Conservation (phyloP, 2,329 filamentous ascomycete species). For the Penicillium sclerotiorum region DNA sequence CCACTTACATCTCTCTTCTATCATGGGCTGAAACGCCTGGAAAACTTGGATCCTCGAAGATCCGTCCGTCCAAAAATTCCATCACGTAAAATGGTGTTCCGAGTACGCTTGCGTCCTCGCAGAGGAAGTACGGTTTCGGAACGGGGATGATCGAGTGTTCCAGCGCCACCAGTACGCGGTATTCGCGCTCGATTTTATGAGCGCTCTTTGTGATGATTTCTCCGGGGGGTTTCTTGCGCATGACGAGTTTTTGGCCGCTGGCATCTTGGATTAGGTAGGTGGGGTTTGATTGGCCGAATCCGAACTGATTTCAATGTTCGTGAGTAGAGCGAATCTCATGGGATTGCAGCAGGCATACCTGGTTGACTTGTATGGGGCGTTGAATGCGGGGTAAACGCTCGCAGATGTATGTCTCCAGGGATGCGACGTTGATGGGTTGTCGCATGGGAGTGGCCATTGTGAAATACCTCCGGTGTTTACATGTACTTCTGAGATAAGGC, state of each 20-base stretch:
- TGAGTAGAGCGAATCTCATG: too few relatives aligned
- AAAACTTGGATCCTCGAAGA: not conserved
- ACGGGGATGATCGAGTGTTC: not conserved
- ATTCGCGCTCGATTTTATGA: not conserved
- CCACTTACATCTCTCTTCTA: not conserved
- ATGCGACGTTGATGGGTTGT: not conserved
- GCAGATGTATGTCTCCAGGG: not conserved
- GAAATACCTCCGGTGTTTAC: too few relatives aligned
- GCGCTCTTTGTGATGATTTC: not conserved
- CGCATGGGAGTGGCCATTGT: too few relatives aligned
- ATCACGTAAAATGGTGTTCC: not conserved
- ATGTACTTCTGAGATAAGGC: too few relatives aligned
- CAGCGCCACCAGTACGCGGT: not conserved
- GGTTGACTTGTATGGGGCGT: not conserved
- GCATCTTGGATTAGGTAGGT: constrained; percentile 2
- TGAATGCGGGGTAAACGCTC: not conserved
- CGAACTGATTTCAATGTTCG: too few relatives aligned
- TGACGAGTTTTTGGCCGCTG: not conserved
- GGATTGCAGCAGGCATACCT: not conserved
- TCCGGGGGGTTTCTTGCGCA: not conserved
- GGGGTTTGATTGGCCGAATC: not conserved
- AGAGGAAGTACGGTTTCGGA: not conserved
- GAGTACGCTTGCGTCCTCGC: not conserved
- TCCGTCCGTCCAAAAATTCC: constrained; percentile 1
- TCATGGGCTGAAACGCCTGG: not conserved